These are phyloP conservation scores for Cryphonectria naterciae DNA, from an alignment of 2,329 filamentous ascomycete species.

Conservation along the genomic window DNA sequence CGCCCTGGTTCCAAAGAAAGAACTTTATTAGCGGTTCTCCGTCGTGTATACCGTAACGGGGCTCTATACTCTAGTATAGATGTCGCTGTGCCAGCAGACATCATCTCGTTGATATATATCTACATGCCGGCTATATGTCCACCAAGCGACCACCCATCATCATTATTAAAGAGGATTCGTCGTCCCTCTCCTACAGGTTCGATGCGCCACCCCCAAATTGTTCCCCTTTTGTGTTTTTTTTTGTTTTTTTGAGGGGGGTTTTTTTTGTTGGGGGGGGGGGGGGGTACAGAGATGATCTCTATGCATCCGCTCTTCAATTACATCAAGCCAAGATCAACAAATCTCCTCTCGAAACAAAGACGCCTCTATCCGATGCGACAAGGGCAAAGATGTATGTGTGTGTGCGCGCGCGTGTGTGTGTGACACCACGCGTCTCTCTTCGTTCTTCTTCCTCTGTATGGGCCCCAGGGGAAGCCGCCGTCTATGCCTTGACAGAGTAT, in stretches of 20 bases:
- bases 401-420: constrained; percentile 36
- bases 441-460: constrained; percentile 44
- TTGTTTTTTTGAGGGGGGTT: no score
- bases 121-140: constrained; percentile 28
- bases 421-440: constrained; percentile 47
- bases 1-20: neutral
- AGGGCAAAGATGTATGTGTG: constrained; percentile 50
- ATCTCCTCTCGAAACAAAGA: constrained; percentile 36
- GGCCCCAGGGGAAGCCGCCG: constrained; percentile 1
- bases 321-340: constrained; percentile 39
- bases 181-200: neutral
- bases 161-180: constrained; percentile 24
- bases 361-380: constrained; percentile 29
- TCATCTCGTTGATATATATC: constrained; percentile 35
- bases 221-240: no score
- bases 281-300: constrained; percentile 8
- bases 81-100: constrained; percentile 38
- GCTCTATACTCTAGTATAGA: constrained; percentile 28
- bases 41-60: constrained; percentile 19
- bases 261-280: no score
- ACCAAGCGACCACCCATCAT: constrained; percentile 23
- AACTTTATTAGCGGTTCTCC: neutral
- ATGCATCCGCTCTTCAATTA: constrained; percentile 36
- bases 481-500: constrained; percentile 75
- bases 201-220: no score